Percentiles rank a stretch among this genome's conserved stretches.
Conservation (phyloP, 2,329 filamentous ascomycete genomes). For the Akanthomyces lecanii region DNA sequence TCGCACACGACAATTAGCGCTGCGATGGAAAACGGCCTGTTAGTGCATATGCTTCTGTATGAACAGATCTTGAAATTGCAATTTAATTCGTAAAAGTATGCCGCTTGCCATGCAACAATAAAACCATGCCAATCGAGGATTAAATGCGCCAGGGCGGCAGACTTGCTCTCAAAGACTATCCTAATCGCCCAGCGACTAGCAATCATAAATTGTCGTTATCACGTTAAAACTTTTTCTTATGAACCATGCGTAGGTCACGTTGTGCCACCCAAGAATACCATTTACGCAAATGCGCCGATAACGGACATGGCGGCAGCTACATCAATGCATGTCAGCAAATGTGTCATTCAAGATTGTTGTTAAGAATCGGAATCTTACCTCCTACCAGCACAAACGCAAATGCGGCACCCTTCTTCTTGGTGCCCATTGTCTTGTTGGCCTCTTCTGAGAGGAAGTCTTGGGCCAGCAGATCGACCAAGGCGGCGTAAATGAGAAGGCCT, state of each 20-base stretch:
- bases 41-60: no score
- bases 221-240: background rate
- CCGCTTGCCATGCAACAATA: background rate
- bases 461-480: conserved; percentile 59
- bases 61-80: no score
- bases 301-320: conserved; percentile 43
- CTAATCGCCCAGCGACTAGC: conserved; percentile 1
- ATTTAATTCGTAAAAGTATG: background rate
- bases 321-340: conserved; percentile 6
- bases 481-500: conserved; percentile 58
- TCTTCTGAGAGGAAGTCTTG: conserved; percentile 63
- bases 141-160: background rate
- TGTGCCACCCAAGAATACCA: no score
- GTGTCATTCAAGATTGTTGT: background rate
- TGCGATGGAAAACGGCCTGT: no score
- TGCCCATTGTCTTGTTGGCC: conserved; percentile 44
- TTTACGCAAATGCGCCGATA: conserved; percentile 42
- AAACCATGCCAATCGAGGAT: background rate
- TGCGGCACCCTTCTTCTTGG: conserved; percentile 49
- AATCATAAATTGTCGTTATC: background rate
- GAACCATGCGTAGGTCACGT: no score
- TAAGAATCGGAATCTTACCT: conserved; percentile 34
- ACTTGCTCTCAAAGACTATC: background rate
- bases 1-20: no score
- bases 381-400: conserved; percentile 49